These are phyloP conservation scores for Wickerhamiella musiphila DNA, from an alignment of 805 yeast species.

Conservation along the genomic window DNA sequence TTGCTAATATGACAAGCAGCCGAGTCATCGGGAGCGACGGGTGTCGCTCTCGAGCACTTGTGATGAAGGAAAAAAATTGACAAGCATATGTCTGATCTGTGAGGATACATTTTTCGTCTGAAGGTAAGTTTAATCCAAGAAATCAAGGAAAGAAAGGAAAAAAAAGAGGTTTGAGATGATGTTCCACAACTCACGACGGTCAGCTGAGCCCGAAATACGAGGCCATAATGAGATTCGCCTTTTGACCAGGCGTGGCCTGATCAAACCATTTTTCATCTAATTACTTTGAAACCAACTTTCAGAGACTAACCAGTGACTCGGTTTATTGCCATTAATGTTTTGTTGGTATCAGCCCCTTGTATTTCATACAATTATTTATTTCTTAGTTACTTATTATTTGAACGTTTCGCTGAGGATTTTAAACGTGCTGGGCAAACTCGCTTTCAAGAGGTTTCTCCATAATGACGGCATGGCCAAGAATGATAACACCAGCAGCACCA, in stretches of 20 bases:
- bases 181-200: constrained; percentile 54
- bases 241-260: constrained; percentile 81
- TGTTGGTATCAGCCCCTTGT: neutral
- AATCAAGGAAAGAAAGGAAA: constrained; percentile 1
- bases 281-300: neutral
- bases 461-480: constrained; percentile 73
- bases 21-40: neutral
- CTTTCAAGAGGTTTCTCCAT: constrained; percentile 94
- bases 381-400: no score
- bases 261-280: no score
- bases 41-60: constrained; percentile 15
- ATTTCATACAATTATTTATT: neutral
- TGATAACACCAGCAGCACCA: constrained; percentile 65
- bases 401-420: constrained; percentile 2
- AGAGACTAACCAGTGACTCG: no score
- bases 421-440: constrained; percentile 57
- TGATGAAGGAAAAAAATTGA: constrained; percentile 60
- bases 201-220: constrained; percentile 33
- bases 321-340: neutral
- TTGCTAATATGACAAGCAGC: neutral
- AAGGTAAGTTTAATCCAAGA: constrained; percentile 23
- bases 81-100: constrained; percentile 97
- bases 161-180: constrained; percentile 36
- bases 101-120: constrained; percentile 55
- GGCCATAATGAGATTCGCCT: constrained; percentile 66